A percentile compares a stretch with the other conserved stretches of the same genome.
Evolutionary conservation across 257 asterid genomes (phyloP).

Genomic region (Solanum acaule): DNA sequence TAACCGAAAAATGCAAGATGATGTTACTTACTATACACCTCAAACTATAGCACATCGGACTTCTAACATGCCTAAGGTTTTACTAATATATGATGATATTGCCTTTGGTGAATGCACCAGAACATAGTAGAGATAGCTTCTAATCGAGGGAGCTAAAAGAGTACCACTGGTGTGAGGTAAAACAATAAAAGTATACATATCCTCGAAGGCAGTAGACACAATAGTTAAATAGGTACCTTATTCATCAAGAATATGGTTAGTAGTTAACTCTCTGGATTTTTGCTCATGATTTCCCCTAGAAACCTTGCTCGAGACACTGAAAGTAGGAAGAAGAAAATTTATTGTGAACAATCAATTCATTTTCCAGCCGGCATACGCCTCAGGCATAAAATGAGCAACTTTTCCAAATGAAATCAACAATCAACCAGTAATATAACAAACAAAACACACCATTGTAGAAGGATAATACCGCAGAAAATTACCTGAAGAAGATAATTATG

Average conservation of each 20-base stretch:
- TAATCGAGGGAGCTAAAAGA: not conserved
- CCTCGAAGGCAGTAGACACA: not conserved
- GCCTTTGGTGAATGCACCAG: not conserved
- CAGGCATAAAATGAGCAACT: not conserved
- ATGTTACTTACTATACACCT: not conserved
- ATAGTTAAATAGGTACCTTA: not conserved
- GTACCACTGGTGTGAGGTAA: not conserved
- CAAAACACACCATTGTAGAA: not conserved
- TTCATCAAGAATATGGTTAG: not conserved
- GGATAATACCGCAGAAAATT: constrained; percentile 1
- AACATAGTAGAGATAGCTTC: not conserved
- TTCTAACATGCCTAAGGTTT: not conserved
- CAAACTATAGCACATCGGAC: not conserved
- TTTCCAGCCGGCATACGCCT: not conserved
- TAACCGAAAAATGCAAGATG: not conserved
- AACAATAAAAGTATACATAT: too few species aligned
- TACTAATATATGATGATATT: not conserved
- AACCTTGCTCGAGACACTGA: not conserved
- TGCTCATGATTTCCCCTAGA: not conserved
- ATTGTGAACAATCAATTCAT: not conserved
- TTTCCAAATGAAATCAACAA: not conserved
- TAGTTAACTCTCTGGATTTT: not conserved
- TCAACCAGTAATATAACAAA: not conserved
- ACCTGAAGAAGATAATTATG: constrained; percentile 95
- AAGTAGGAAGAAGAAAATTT: not conserved